A percentile compares a stretch with the other conserved stretches of the same genome.
Conservation (phyloP, 257 asterid species). For the Thymus mandschuricus region DNA sequence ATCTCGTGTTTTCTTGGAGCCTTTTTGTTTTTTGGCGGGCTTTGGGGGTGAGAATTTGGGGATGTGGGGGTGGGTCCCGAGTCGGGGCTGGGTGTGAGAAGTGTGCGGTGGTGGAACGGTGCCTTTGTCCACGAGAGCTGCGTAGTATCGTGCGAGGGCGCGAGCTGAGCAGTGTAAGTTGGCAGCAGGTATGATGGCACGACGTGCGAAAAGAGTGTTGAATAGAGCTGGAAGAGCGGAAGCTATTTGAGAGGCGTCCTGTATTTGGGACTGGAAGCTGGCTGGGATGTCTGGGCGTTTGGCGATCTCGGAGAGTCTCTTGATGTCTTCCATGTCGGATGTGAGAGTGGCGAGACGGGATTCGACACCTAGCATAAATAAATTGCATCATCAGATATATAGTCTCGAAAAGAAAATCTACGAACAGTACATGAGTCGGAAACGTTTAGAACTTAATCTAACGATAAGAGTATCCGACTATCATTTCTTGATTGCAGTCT, state of each 20-base stretch:
- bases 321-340: slow-evolving; percentile 74
- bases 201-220: slow-evolving; percentile 79
- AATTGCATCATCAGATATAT: slow-evolving; percentile 25
- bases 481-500: not conserved
- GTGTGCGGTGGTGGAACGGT: slow-evolving; percentile 65
- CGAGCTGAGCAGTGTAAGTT: slow-evolving; percentile 98
- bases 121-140: slow-evolving; percentile 81
- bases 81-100: slow-evolving; percentile 61
- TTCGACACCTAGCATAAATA: slow-evolving; percentile 71
- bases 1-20: slow-evolving; percentile 30
- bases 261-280: slow-evolving; percentile 74
- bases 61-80: slow-evolving; percentile 81
- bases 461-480: not conserved
- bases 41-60: slow-evolving; percentile 61
- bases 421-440: not conserved
- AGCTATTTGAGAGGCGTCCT: slow-evolving; percentile 57
- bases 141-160: slow-evolving; percentile 95
- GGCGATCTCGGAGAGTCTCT: slow-evolving; percentile 49
- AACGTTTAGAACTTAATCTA: not conserved
- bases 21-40: slow-evolving; percentile 49
- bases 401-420: not conserved
- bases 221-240: slow-evolving; percentile 70
- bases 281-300: slow-evolving; percentile 68
- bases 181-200: slow-evolving; percentile 89
- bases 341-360: slow-evolving; percentile 94